Conservation (phyloP, 1,139 yeast genomes). For the Keqinozyma sinolaborantium region DNA sequence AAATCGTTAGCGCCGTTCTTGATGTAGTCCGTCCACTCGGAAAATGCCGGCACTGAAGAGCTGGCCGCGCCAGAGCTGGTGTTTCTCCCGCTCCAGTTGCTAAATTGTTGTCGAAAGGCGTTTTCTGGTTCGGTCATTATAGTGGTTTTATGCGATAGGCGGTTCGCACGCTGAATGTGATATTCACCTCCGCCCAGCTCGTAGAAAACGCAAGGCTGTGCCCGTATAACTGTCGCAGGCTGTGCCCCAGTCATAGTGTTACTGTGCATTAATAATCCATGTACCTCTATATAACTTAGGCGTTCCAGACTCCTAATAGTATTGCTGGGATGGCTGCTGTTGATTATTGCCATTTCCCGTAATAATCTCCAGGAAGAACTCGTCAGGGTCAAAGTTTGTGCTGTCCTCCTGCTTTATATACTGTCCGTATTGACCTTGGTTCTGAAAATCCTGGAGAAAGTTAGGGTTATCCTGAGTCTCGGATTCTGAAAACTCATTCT, state of each 20-base stretch:
- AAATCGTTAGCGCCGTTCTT: conserved; percentile 39
- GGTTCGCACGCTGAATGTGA: too few relatives aligned
- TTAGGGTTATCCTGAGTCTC: conserved; percentile 6
- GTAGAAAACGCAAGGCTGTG: too few relatives aligned
- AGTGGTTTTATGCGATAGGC: too few relatives aligned
- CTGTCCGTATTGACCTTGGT: conserved; percentile 9
- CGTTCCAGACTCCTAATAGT: not conserved
- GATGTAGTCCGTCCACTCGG: conserved; percentile 47
- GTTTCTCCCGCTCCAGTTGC: conserved; percentile 34
- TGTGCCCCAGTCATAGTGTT: too few relatives aligned
- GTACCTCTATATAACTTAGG: not conserved
- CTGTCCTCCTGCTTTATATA: conserved; percentile 12
- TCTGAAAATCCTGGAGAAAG: conserved; percentile 14
- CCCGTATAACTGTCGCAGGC: too few relatives aligned
- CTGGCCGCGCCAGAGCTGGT: conserved; percentile 7
- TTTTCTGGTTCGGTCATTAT: conserved; percentile 43
- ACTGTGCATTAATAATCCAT: not conserved
- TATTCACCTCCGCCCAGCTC: too few relatives aligned
- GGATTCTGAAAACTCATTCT: not conserved
- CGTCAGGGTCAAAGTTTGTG: conserved; percentile 17
- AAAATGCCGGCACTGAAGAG: conserved; percentile 23
- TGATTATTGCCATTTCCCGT: conserved; percentile 9
- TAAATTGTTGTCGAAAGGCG: conserved; percentile 40
- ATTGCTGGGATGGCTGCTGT: not conserved
- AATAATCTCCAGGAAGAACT: conserved; percentile 16